phyloP scores from a whole-genome alignment of 345 rosid genomes.

The Chamaenerion angustifolium region DNA sequence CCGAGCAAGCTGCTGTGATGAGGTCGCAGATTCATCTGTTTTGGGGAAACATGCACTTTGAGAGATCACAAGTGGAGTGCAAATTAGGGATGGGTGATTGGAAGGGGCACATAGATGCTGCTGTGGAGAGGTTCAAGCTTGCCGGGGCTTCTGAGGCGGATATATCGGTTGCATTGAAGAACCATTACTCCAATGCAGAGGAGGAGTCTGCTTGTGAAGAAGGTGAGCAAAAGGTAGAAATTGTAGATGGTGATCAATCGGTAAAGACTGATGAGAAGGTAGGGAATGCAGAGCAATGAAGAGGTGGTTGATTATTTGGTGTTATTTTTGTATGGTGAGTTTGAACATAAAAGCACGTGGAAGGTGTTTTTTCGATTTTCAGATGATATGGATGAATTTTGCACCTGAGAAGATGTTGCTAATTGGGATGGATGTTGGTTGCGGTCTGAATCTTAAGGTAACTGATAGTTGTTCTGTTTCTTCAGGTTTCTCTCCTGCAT shows the following conservation, averaged over 20 bases:
- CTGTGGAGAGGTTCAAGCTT: constrained; percentile 75
- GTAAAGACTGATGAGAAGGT: constrained; percentile 15
- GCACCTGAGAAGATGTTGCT: no score
- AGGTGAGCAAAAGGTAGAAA: constrained; percentile 26
- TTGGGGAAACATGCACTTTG: constrained; percentile 97
- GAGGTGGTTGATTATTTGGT: no score
- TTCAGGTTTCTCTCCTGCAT: no score
- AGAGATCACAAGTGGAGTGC: constrained; percentile 96
- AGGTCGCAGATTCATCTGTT: constrained; percentile 97
- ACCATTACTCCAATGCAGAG: constrained; percentile 68
- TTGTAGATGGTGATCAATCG: neutral
- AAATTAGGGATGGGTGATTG: constrained; percentile 61
- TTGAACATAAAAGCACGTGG: no score
- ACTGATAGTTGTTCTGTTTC: no score
- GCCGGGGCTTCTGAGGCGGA: constrained; percentile 91
- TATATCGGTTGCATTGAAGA: constrained; percentile 61
- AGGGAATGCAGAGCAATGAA: constrained; percentile 8
- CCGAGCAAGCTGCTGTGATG: constrained; percentile 91
- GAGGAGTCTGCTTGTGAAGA: constrained; percentile 34
- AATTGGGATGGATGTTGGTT: no score
- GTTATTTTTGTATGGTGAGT: no score
- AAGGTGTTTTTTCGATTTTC: no score
- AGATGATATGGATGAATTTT: no score
- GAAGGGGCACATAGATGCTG: constrained; percentile 64
- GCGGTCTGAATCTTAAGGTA: no score